These are phyloP conservation scores for Brasenia schreberi DNA, from an alignment of 164 flowering plant genomes.

Conservation along the genomic window DNA sequence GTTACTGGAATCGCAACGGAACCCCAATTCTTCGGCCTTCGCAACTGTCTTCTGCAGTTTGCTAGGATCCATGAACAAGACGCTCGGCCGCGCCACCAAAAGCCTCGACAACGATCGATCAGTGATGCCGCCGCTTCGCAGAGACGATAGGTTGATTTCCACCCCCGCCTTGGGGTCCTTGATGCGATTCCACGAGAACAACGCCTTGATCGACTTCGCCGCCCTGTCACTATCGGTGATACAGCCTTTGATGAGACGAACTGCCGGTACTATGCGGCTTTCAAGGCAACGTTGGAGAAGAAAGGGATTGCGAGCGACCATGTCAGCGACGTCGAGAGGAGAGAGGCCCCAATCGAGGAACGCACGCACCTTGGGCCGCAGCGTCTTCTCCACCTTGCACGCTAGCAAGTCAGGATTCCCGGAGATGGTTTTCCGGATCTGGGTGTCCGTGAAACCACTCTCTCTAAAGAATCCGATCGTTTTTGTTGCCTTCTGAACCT, in stretches of 20 bases:
- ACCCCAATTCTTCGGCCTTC: slow-evolving; percentile 1
- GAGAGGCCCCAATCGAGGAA: slow-evolving; percentile 7
- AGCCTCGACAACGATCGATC: neutral
- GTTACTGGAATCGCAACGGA: slow-evolving; percentile 2
- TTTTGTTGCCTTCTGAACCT: neutral
- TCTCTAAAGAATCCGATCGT: slow-evolving; percentile 1
- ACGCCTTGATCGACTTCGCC: slow-evolving; percentile 1
- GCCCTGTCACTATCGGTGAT: slow-evolving; percentile 2
- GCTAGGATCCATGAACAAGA: neutral
- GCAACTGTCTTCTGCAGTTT: neutral
- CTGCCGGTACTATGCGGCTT: neutral
- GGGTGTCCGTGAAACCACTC: slow-evolving; percentile 8
- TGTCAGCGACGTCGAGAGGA: slow-evolving; percentile 1
- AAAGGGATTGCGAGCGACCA: neutral
- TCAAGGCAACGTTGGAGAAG: neutral
- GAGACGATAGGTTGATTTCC: neutral
- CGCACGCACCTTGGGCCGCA: slow-evolving; percentile 3
- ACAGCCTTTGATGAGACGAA: neutral
- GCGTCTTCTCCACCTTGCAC: slow-evolving; percentile 3
- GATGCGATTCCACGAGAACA: neutral
- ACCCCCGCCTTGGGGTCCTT: too few species aligned
- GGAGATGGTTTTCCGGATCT: slow-evolving; percentile 3
- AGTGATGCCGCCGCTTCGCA: neutral
- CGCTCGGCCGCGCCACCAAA: neutral
- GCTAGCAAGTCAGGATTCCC: neutral